Evolutionary conservation across 257 asterid species (phyloP).

Genomic region (Jacaranda mimosifolia): DNA sequence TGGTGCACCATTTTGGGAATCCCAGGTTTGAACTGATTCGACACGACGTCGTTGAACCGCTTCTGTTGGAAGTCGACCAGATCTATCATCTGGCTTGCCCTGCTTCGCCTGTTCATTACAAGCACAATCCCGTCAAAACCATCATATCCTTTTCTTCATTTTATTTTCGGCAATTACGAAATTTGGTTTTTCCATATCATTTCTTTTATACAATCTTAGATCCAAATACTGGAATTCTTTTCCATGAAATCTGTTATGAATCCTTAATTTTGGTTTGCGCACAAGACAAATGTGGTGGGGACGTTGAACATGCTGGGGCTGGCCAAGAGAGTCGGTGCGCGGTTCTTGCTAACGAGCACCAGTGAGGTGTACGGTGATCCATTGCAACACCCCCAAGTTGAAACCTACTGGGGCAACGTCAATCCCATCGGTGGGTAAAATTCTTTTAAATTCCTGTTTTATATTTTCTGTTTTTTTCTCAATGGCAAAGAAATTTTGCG

Average conservation of each 20-base stretch:
- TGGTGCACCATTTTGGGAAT: constrained; percentile 85
- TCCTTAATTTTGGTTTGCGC: constrained; percentile 52
- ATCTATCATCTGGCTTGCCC: constrained; percentile 99
- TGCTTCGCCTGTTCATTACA: constrained; percentile 97
- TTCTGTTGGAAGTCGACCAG: constrained; percentile 92
- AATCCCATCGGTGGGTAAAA: constrained; percentile 81
- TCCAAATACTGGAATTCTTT: neutral
- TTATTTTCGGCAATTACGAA: neutral
- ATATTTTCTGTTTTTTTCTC: neutral
- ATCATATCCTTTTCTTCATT: constrained; percentile 75
- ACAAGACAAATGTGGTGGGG: constrained; percentile 99
- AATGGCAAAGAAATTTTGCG: too few species aligned
- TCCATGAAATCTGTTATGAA: neutral
- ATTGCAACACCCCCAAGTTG: constrained; percentile 89
- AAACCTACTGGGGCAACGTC: constrained; percentile 99
- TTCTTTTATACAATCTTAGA: neutral
- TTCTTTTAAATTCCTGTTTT: neutral
- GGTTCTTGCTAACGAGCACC: constrained; percentile 97
- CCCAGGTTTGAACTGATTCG: constrained; percentile 91
- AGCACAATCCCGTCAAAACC: constrained; percentile 96
- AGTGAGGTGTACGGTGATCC: constrained; percentile 99
- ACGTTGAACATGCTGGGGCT: constrained; percentile 98
- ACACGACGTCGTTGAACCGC: constrained; percentile 98
- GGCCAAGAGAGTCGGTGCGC: constrained; percentile 98
- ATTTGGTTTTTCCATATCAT: neutral